Evolutionary conservation across 31 red algal species (phyloP), one percentile per base, ranked within the genome.

Genomic region (Pterothamnion heteromorphum): DNA sequence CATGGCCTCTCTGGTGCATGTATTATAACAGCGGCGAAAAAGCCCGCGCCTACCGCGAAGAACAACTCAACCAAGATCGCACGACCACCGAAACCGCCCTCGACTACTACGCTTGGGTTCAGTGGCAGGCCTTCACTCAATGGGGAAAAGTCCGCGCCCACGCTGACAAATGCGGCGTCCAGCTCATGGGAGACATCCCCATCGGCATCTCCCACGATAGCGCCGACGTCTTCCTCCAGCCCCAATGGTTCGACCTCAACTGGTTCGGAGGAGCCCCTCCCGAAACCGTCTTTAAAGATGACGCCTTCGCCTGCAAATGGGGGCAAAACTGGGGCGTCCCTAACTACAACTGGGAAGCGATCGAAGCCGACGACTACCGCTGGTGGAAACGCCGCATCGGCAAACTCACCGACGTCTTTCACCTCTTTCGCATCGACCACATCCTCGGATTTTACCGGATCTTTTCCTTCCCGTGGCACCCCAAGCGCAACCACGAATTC

Each of bases 401-500:
- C 5, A 82, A 82, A 82, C 78, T 82, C 24, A 82, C 78, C 24
- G 78, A 82, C 31, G 31, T 82, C 24, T 82, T 82, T 27, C 78
- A 82, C 31, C 21, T 82, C 5, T 82, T 82, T 28, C 78, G 78
- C 9, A 82, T 82, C 24, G 78, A 82, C 24, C 78, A 82, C 31
- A 82, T 82, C 78, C 78, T 82, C 9, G 78, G 78, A 27, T 82
- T 82, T 82, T 82, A 82, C 31, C 78, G 78, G 9, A 82, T 82
- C 5, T 82, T 27, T 28, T 18, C 78, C 21, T 82, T 82, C 24
- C 78, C 78, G 31, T 82, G 78, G 78, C 78, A 82, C 31, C 78
- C 78, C 26, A 82, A 82, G 78, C 21, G 78, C 9, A 82, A 82
- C 31, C n/a, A 18, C 9, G 78, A 82, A 27, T 82, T 82, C 78